Evolutionary conservation across 306 rosid genomes (phyloP).

Genomic region (Quercus gilva): DNA sequence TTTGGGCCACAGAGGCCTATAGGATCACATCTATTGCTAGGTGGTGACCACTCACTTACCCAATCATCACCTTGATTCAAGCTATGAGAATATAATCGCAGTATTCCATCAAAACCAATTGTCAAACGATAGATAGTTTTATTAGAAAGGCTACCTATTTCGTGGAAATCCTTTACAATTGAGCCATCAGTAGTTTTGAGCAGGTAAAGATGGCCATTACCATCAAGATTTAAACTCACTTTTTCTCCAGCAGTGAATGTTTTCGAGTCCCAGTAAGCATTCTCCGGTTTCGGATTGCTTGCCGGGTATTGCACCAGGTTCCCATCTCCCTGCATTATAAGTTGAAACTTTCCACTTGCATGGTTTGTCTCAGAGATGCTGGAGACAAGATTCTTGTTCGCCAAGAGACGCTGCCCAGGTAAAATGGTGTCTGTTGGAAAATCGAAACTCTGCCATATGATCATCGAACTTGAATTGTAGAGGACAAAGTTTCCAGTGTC

Average conservation of each 20-base stretch:
- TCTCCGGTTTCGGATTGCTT: neutral
- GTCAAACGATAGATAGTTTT: neutral
- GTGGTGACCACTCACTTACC: neutral
- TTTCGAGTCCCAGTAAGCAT: neutral
- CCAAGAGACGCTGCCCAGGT: neutral
- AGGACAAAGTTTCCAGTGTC: conserved; percentile 34
- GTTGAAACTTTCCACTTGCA: neutral
- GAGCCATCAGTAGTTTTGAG: neutral
- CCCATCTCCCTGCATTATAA: neutral
- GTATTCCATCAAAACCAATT: conserved; percentile 13
- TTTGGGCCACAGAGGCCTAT: conserved; percentile 7
- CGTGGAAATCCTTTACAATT: too few relatives aligned
- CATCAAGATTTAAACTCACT: neutral
- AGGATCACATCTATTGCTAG: neutral
- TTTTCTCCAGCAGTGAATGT: neutral
- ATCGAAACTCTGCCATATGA: conserved; percentile 27
- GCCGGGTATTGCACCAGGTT: neutral
- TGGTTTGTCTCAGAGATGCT: neutral
- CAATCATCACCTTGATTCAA: conserved; percentile 7
- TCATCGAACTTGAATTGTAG: neutral
- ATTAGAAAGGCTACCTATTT: neutral
- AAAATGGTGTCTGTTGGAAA: conserved; percentile 27
- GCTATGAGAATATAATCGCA: neutral
- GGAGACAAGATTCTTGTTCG: conserved; percentile 1
- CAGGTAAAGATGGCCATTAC: conserved; percentile 2